Conservation (phyloP, 2,329 filamentous ascomycete genomes). For the Scytalidium sp. region DNA sequence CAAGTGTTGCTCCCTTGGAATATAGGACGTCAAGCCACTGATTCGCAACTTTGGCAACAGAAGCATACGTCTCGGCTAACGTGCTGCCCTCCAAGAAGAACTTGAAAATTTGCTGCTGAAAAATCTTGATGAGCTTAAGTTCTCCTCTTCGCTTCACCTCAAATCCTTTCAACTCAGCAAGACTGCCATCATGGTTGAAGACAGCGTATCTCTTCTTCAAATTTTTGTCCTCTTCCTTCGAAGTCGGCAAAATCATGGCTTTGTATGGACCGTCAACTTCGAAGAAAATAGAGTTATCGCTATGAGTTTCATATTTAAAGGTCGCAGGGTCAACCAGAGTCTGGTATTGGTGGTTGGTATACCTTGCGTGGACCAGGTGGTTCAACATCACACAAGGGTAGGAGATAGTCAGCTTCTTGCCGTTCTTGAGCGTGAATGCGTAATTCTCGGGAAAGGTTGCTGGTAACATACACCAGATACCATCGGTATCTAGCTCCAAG, state of each 20-base stretch:
- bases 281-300: conserved; percentile 99
- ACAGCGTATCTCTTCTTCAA: conserved; percentile 99
- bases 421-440: conserved; percentile 87
- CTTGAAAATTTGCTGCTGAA: conserved; percentile 98
- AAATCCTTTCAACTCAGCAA: conserved; percentile 95
- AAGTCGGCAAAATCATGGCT: conserved; percentile 95
- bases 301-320: conserved; percentile 93
- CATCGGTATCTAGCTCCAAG: conserved; percentile 93
- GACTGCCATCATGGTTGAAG: conserved; percentile 94
- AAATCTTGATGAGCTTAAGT: conserved; percentile 98
- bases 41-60: conserved; percentile 93
- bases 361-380: conserved; percentile 88
- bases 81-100: conserved; percentile 94
- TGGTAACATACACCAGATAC: conserved; percentile 99
- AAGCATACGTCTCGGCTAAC: conserved; percentile 81
- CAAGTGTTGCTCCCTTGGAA: conserved; percentile 81
- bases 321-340: conserved; percentile 74
- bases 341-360: conserved; percentile 98
- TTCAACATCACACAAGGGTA: conserved; percentile 99
- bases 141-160: conserved; percentile 97
- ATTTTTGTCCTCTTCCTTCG: conserved; percentile 99
- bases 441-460: conserved; percentile 97
- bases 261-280: conserved; percentile 97
- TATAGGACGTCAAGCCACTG: conserved; percentile 95
- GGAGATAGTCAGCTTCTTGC: conserved; percentile 94